Percentiles rank a stretch among this genome's conserved stretches.
Evolutionary conservation across 1,139 yeast species (phyloP).

Genomic region (Komagataea norvegica): DNA sequence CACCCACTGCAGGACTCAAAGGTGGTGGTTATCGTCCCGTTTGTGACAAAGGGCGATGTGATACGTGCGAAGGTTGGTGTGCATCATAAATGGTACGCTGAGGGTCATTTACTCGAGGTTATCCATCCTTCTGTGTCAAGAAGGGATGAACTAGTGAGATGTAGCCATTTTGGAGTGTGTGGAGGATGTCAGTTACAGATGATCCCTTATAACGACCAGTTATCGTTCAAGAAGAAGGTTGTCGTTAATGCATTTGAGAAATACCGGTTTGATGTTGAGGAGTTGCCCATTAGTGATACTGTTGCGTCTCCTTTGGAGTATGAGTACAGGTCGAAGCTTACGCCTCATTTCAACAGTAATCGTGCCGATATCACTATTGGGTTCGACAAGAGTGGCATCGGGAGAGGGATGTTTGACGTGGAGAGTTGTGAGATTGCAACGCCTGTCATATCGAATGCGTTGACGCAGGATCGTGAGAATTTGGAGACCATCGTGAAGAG

Average conservation of each 20-base stretch:
- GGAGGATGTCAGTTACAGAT: conserved; percentile 83
- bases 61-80: conserved; percentile 57
- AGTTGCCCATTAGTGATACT: conserved; percentile 51
- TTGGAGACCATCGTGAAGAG: conserved; percentile 38
- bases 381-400: conserved; percentile 63
- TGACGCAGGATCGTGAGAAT: conserved; percentile 50
- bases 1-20: too few species aligned
- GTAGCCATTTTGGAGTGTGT: conserved; percentile 64
- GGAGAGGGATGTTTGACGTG: conserved; percentile 62
- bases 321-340: conserved; percentile 70
- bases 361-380: conserved; percentile 32
- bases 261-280: conserved; percentile 43
- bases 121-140: conserved; percentile 37
- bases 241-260: conserved; percentile 64
- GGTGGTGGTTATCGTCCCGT: conserved; percentile 53
- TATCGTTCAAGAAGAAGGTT: conserved; percentile 55
- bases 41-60: conserved; percentile 67
- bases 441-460: conserved; percentile 54
- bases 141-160: conserved; percentile 43
- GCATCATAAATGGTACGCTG: conserved; percentile 59
- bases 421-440: conserved; percentile 84
- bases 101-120: conserved; percentile 55
- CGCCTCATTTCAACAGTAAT: conserved; percentile 78
- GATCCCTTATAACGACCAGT: conserved; percentile 57
- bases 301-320: conserved; percentile 65